Conservation (phyloP, 805 yeast genomes). For the Sugiyamaella valdiviana region DNA sequence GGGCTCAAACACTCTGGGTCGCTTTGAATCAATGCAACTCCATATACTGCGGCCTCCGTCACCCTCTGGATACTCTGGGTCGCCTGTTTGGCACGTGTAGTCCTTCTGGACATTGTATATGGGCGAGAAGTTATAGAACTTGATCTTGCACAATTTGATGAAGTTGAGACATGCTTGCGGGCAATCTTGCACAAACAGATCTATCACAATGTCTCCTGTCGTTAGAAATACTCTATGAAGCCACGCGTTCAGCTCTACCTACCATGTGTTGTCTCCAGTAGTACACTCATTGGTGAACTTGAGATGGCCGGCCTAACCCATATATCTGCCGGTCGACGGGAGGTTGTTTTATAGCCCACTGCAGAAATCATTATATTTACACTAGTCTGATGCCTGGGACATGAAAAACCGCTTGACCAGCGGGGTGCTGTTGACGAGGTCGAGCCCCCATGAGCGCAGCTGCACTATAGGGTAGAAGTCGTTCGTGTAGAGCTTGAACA, state of each 20-base stretch:
- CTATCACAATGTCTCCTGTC: constrained; percentile 47
- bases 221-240: neutral
- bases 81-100: constrained; percentile 41
- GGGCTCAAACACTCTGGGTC: constrained; percentile 18
- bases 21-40: constrained; percentile 22
- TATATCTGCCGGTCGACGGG: neutral
- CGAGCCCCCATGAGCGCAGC: constrained; percentile 70
- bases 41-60: constrained; percentile 31
- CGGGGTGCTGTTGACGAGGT: constrained; percentile 54
- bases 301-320: neutral
- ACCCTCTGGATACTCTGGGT: constrained; percentile 40
- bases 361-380: neutral
- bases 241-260: constrained; percentile 16
- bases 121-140: constrained; percentile 48
- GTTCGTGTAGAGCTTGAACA: constrained; percentile 79
- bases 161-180: constrained; percentile 43
- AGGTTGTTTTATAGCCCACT: no score
- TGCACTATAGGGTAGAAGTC: constrained; percentile 69
- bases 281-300: constrained; percentile 34
- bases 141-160: constrained; percentile 46
- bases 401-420: constrained; percentile 68
- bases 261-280: constrained; percentile 38
- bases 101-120: constrained; percentile 41
- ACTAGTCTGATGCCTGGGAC: constrained; percentile 39
- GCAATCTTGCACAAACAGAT: constrained; percentile 34